Evolutionary conservation across 2,329 filamentous ascomycete genomes (phyloP).

Genomic region (Cladosporium sp.): DNA sequence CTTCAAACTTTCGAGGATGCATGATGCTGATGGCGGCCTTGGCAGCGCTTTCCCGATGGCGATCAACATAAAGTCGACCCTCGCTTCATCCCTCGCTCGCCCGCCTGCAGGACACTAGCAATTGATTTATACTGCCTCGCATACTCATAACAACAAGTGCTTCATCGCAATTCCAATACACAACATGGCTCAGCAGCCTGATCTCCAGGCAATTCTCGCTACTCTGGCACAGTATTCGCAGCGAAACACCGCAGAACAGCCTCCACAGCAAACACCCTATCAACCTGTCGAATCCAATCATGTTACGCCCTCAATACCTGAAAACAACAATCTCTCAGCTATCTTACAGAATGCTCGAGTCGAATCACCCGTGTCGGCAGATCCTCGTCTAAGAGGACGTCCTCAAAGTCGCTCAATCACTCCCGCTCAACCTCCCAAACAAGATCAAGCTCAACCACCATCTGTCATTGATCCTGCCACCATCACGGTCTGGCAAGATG

Average conservation of each 20-base stretch:
- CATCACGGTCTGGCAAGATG: slow-evolving; percentile 52
- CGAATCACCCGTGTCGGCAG: not conserved
- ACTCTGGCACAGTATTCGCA: slow-evolving; percentile 33
- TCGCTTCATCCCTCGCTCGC: not conserved
- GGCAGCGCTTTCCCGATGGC: not conserved
- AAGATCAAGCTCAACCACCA: not conserved
- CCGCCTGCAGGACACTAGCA: not conserved
- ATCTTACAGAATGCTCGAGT: not conserved
- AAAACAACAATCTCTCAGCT: not conserved
- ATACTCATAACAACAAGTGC: not conserved
- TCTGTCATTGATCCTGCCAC: slow-evolving; percentile 47
- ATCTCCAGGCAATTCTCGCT: slow-evolving; percentile 39
- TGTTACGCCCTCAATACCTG: not conserved
- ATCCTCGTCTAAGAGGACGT: slow-evolving; percentile 19
- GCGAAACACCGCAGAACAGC: not conserved
- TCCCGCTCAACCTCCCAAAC: slow-evolving; percentile 6
- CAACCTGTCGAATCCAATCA: not conserved
- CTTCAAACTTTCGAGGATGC: slow-evolving; percentile 19
- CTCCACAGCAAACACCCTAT: slow-evolving; percentile 3
- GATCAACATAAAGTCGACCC: slow-evolving; percentile 4
- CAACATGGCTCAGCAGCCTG: slow-evolving; percentile 27
- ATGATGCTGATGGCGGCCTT: slow-evolving; percentile 17
- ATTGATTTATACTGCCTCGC: not conserved
- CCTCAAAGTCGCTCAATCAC: slow-evolving; percentile 29
- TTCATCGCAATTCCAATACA: not conserved